These are phyloP conservation scores for Ceratocystis colombiana DNA, from an alignment of 2,329 filamentous ascomycete species.

Conservation along the genomic window DNA sequence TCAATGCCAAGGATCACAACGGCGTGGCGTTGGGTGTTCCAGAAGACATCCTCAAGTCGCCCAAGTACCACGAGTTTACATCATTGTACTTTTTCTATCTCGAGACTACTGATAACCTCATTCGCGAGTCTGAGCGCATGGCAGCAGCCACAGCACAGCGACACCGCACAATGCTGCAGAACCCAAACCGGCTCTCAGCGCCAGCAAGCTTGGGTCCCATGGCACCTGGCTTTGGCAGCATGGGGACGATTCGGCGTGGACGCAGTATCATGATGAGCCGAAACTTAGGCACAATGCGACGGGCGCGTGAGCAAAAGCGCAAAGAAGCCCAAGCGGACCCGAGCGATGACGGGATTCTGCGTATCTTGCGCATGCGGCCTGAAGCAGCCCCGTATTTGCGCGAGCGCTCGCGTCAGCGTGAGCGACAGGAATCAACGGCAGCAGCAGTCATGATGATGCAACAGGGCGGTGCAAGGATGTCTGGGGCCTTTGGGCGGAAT, in stretches of 20 bases:
- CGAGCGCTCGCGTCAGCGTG: constrained; percentile 86
- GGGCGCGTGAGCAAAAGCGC: constrained; percentile 90
- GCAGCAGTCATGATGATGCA: constrained; percentile 90
- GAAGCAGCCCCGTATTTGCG: constrained; percentile 81
- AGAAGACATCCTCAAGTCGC: constrained; percentile 82
- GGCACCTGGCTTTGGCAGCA: constrained; percentile 57
- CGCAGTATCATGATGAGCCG: constrained; percentile 87
- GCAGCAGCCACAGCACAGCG: constrained; percentile 73
- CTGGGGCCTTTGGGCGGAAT: constrained; percentile 38
- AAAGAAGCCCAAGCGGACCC: constrained; percentile 94
- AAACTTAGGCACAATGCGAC: constrained; percentile 91
- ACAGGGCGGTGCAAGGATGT: constrained; percentile 53
- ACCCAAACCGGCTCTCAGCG: constrained; percentile 57
- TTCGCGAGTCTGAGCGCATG: constrained; percentile 94
- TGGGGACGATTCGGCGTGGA: constrained; percentile 55
- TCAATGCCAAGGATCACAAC: constrained; percentile 82
- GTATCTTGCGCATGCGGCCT: constrained; percentile 88
- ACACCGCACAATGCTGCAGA: constrained; percentile 56
- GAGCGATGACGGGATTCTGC: constrained; percentile 93
- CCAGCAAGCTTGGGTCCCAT: constrained; percentile 41
- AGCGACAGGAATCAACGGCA: constrained; percentile 77
- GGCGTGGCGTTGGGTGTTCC: constrained; percentile 79
- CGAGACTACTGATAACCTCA: constrained; percentile 78
- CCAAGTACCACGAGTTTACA: constrained; percentile 96
- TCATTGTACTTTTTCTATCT: constrained; percentile 99